A percentile compares a stretch with the other conserved stretches of the same genome.
These are phyloP conservation scores for Cryphonectria naterciae DNA, from an alignment of 2,329 filamentous ascomycete genomes.

Conservation along the genomic window DNA sequence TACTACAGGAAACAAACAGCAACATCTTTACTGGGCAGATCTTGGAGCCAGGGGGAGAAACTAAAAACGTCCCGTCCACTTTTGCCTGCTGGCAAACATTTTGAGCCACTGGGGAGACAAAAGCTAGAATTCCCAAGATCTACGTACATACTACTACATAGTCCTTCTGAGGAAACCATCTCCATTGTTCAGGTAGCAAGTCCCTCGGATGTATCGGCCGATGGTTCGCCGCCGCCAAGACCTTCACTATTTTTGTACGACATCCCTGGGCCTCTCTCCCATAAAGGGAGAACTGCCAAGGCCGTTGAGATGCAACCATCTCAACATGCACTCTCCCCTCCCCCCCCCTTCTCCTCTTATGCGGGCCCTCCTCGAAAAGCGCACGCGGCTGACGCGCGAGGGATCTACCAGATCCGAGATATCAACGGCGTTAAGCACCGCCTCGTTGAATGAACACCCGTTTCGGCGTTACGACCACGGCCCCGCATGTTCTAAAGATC, in stretches of 20 bases:
- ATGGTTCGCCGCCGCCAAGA: background rate
- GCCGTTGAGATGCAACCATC: background rate
- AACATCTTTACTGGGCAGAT: background rate
- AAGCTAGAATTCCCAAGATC: background rate
- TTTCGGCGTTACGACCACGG: background rate
- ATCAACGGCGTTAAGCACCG: slow-evolving; percentile 11
- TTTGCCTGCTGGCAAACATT: background rate
- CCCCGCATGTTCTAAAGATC: background rate
- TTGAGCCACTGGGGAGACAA: background rate
- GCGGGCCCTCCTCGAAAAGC: background rate
- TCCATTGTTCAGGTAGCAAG: background rate
- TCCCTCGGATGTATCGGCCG: slow-evolving; percentile 6
- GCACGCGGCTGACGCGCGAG: background rate
- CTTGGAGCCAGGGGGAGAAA: background rate
- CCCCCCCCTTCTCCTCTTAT: too few species aligned
- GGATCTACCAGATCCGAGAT: background rate
- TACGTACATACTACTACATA: too few species aligned
- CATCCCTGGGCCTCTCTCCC: background rate
- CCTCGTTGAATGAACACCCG: background rate
- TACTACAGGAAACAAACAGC: background rate
- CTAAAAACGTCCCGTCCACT: background rate
- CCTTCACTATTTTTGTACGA: background rate
- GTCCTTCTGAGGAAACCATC: background rate
- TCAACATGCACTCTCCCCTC: background rate
- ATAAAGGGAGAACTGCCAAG: background rate